These are phyloP conservation scores for Podospora appendiculata DNA, from an alignment of 495 filamentous ascomycete species.

Conservation along the genomic window DNA sequence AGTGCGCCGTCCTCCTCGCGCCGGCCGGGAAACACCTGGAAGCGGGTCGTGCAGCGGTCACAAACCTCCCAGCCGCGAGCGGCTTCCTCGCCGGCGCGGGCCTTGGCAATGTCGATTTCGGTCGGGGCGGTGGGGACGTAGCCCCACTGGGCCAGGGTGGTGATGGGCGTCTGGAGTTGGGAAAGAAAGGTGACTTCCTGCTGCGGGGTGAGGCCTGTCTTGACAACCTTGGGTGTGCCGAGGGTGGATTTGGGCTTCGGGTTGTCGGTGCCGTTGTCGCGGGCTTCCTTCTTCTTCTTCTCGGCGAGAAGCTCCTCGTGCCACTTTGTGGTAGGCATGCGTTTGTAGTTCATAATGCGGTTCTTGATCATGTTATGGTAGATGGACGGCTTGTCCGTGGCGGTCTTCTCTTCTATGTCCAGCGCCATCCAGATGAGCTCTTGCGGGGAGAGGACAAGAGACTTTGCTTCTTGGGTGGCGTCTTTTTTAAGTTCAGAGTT, in stretches of 20 bases:
- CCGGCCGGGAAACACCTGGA: constrained; percentile 88
- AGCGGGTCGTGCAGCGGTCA: constrained; percentile 76
- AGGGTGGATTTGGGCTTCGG: constrained; percentile 13
- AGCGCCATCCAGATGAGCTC: constrained; percentile 70
- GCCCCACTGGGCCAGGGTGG: constrained; percentile 54
- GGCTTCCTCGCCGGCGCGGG: constrained; percentile 54
- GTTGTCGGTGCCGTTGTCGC: constrained; percentile 8
- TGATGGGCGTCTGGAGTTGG: constrained; percentile 51
- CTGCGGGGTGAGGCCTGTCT: constrained; percentile 56
- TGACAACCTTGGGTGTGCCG: constrained; percentile 37
- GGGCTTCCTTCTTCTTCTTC: constrained; percentile 20
- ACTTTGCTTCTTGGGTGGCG: constrained; percentile 28
- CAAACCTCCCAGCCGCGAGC: constrained; percentile 76
- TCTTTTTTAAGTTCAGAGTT: constrained; percentile 57
- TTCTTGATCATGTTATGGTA: constrained; percentile 80
- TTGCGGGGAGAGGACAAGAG: constrained; percentile 54
- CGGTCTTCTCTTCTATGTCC: constrained; percentile 76
- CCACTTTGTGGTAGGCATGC: constrained; percentile 66
- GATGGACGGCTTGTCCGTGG: constrained; percentile 54
- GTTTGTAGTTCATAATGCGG: constrained; percentile 63
- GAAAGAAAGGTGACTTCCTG: constrained; percentile 62
- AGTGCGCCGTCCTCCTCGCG: constrained; percentile 72
- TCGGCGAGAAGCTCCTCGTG: constrained; percentile 31
- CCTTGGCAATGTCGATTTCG: constrained; percentile 38
- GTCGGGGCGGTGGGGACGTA: constrained; percentile 65